Evolutionary conservation across 1,284 basidiomycete genomes (phyloP), one percentile per base, ranked within the genome.

Genomic region (Fomitopsis betulina): DNA sequence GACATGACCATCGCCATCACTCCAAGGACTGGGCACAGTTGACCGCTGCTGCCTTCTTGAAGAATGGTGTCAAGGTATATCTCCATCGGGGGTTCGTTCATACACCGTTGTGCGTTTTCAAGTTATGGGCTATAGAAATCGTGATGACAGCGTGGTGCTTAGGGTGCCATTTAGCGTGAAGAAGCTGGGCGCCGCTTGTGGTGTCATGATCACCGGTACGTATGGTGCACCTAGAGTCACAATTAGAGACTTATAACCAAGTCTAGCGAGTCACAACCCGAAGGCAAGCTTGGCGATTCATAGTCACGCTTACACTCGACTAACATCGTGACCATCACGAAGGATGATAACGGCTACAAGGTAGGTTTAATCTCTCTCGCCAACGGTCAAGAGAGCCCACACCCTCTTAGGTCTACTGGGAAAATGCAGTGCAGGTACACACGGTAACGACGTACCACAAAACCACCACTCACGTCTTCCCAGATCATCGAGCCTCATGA

Each of bases 301-400:
- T 56, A 42, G 15, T 55, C 49, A 19, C 21, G 19, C 27, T 49
- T 30, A 8, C 27, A 30, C 27, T 30, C 27, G 8, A 30, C 27
- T 3, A 33, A 5, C 9, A 10, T 51, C 3, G 25, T 50, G 21
- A 12, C 32, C 2, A 19, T 19, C 39, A 27, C 6, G 2, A 55
- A 90, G 89, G 73, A 89, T 68, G 93, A 94, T 66, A 94, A 94
- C 68, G 92, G 93, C 3, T 94, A 90, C 73, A 94, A 94, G 75
- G 89, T 85, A 59, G 57, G 68, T 60, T 23, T 25, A 32, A 19
- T 19, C 27, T 43, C 12, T 39, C 56, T 45, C 54, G 54, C 8
- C 30, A 19, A 55, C 15, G 42, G 33, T 39, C 15, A 8, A 7
- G 30, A 39, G 15, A 19, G n/a, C 38, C 51, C 13, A 35, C 19